Evolutionary conservation across 345 rosid species (phyloP), one percentile per base, ranked within the genome.

Genomic region (Sisymbrium irio): DNA sequence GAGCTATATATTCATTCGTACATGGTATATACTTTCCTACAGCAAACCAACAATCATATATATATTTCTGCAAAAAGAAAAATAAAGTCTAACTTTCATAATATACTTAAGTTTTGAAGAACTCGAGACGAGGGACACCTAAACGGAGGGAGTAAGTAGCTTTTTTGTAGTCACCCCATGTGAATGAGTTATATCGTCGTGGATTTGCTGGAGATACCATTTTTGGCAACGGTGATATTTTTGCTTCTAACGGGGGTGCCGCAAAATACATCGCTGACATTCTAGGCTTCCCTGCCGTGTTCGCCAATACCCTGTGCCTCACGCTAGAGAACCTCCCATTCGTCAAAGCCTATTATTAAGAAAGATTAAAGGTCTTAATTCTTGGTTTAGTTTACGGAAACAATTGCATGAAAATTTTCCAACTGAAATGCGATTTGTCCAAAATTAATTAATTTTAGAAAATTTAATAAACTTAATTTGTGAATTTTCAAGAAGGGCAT

Each of bases 181-280:
- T 88, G 84, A 90, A 95, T 3, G 89, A 72, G 51, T 77, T 83
- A 60, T 86, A 95, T 8, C 68, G 69, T 10, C 58, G 36, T 0
- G 96, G 98, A 49, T 78, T 82, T 12, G 50, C 65, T 1, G 85
- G 71, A 7, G 96, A 81, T 1, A 95, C 86, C 84, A 82, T 65
- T 17, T 85, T 82, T 2, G 86, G 90, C 5, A 83, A 74, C 5
- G 98, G 85, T 7, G 80, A 67, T 55, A 95, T 88, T 72, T 80
- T 74, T 0, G 91, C 76, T 2, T 77, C 74, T 0, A 87, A 81
- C 2, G 97, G 83, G 6, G 99, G 99, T 4, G 99, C 98, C 49
- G 90, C 99, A 44, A 95, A 95, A 46, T 88, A 95, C 80, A 88
- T 82, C 68, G 69, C 86, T 5, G 99, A 95, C 93, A 90, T 78